phyloP scores from a whole-genome alignment of 345 rosid genomes.

The Linum usitatissimum region DNA sequence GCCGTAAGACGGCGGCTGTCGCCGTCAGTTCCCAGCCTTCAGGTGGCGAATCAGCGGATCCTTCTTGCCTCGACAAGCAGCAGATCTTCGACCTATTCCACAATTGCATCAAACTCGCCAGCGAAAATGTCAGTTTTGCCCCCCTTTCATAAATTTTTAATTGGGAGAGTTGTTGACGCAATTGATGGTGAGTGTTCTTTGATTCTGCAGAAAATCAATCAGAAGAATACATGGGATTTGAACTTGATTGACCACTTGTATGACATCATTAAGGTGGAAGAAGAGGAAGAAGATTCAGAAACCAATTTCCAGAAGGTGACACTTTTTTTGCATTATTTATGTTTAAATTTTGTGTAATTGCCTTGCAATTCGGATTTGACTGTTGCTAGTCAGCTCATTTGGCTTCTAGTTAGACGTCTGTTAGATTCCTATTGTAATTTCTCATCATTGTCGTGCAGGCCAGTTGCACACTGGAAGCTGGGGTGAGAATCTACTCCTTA shows the following conservation, averaged over 20 bases:
- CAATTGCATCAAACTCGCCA: constrained; percentile 94
- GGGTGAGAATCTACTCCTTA: constrained; percentile 82
- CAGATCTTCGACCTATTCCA: constrained; percentile 78
- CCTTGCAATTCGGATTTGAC: neutral
- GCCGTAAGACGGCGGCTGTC: constrained; percentile 45
- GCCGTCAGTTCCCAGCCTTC: constrained; percentile 18
- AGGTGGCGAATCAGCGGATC: constrained; percentile 16
- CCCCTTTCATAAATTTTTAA: neutral
- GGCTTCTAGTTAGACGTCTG: no score
- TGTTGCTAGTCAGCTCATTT: neutral
- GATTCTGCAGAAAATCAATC: constrained; percentile 64
- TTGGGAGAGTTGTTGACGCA: constrained; percentile 2
- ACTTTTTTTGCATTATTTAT: neutral
- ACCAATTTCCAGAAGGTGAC: constrained; percentile 89
- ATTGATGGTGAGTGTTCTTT: neutral
- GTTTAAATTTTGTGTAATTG: neutral
- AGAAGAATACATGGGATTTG: constrained; percentile 86
- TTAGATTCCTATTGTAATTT: no score
- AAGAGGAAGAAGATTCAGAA: constrained; percentile 58
- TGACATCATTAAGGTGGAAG: constrained; percentile 85
- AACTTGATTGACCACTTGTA: constrained; percentile 73
- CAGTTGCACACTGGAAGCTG: constrained; percentile 96
- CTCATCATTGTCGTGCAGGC: constrained; percentile 38
- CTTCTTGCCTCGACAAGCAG: constrained; percentile 52
- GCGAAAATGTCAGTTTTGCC: constrained; percentile 58